Evolutionary conservation across 306 rosid species (phyloP).

Genomic region (Calophaca sinica): DNA sequence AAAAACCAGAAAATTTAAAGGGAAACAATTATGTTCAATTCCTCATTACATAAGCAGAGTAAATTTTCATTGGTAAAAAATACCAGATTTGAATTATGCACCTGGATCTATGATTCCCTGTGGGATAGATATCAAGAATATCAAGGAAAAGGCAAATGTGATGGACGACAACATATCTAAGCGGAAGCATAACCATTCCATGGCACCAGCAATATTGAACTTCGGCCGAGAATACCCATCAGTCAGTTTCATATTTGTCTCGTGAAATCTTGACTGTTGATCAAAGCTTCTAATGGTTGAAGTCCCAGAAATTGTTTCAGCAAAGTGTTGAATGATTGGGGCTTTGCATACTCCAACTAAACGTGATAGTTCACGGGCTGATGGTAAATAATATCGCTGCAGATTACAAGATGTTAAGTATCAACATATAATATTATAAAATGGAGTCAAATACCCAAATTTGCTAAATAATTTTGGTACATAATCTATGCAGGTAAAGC

Average conservation of each 20-base stretch:
- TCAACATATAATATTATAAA: constrained; percentile 14
- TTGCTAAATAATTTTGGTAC: neutral
- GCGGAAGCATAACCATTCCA: constrained; percentile 88
- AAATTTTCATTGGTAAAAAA: constrained; percentile 7
- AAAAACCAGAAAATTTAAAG: neutral
- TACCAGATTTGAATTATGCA: constrained; percentile 35
- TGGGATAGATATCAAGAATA: constrained; percentile 78
- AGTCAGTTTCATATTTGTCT: constrained; percentile 70
- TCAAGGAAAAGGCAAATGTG: constrained; percentile 72
- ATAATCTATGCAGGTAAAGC: neutral
- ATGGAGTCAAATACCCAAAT: constrained; percentile 6
- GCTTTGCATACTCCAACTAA: constrained; percentile 87
- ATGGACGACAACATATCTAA: constrained; percentile 73
- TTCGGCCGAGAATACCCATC: constrained; percentile 75
- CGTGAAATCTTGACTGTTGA: constrained; percentile 73
- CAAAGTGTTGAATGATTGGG: constrained; percentile 84
- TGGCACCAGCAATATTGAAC: constrained; percentile 71
- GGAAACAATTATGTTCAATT: constrained; percentile 16
- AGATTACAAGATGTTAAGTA: constrained; percentile 29
- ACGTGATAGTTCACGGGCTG: constrained; percentile 86
- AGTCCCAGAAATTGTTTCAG: constrained; percentile 87
- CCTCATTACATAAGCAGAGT: constrained; percentile 7
- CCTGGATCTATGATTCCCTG: constrained; percentile 83
- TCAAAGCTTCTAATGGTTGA: constrained; percentile 89
- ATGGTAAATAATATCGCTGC: constrained; percentile 81